These are phyloP conservation scores for Solanum phureja DNA, from an alignment of 257 asterid genomes.

Conservation along the genomic window DNA sequence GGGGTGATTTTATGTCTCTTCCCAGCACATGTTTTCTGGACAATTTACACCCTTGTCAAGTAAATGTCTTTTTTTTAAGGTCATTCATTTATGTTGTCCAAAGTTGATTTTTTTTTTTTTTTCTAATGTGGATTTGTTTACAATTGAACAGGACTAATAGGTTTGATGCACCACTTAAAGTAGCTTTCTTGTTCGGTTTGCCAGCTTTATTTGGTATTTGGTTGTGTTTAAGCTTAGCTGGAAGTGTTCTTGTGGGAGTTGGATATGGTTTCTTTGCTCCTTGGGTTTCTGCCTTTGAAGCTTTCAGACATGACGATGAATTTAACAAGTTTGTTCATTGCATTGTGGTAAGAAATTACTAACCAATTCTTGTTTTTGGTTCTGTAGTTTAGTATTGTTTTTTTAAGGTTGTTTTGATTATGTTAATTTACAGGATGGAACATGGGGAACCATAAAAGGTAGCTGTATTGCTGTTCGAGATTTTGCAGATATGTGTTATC, in stretches of 20 bases:
- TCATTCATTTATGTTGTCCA: not conserved
- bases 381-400: not conserved
- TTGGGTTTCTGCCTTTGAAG: conserved; percentile 88
- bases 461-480: conserved; percentile 85
- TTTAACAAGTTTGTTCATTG: conserved; percentile 54
- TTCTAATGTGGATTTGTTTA: not conserved
- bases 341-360: conserved; percentile 46
- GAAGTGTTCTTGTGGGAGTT: conserved; percentile 64
- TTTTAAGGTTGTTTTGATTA: not conserved
- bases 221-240: conserved; percentile 83
- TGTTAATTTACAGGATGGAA: conserved; percentile 56
- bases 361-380: not conserved
- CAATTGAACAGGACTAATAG: conserved; percentile 44
- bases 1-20: conserved; percentile 79
- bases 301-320: conserved; percentile 52
- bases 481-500: conserved; percentile 81
- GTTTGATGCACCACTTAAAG: conserved; percentile 72
- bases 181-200: conserved; percentile 60
- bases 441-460: conserved; percentile 78
- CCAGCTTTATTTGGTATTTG: conserved; percentile 75
- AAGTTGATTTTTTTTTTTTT: not conserved
- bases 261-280: conserved; percentile 96
- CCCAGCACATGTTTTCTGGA: conserved; percentile 90
- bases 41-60: conserved; percentile 75
- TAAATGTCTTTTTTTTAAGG: conserved; percentile 9